These are phyloP conservation scores for Euphorbia tirucalli DNA, from an alignment of 345 rosid genomes.

Conservation along the genomic window DNA sequence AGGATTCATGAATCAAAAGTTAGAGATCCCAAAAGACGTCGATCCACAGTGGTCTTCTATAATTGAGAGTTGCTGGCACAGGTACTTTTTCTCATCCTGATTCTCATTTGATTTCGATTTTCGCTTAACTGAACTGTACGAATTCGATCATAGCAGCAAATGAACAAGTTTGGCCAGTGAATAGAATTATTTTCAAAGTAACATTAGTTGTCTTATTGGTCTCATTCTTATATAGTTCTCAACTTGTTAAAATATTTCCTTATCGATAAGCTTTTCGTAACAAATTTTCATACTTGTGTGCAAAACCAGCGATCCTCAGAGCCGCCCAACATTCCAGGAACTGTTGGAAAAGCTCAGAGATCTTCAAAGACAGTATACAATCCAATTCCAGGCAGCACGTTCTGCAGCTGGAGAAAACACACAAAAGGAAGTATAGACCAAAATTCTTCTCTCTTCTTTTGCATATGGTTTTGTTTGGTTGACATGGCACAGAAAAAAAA, in stretches of 20 bases:
- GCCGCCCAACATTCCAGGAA: constrained; percentile 85
- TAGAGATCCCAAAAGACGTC: constrained; percentile 75
- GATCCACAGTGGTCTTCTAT: constrained; percentile 83
- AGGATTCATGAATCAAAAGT: constrained; percentile 92
- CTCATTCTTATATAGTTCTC: neutral
- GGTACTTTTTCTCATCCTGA: constrained; percentile 38
- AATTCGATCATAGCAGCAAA: neutral
- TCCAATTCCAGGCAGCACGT: constrained; percentile 74
- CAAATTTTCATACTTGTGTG: constrained; percentile 13
- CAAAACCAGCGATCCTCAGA: constrained; percentile 59
- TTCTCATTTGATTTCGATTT: constrained; percentile 2
- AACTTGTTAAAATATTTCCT: neutral
- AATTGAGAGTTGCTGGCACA: constrained; percentile 93
- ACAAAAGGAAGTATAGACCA: constrained; percentile 41
- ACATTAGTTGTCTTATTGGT: no score
- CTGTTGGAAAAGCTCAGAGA: constrained; percentile 77
- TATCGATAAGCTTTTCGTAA: constrained; percentile 5
- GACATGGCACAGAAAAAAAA: neutral
- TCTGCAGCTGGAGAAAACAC: constrained; percentile 38
- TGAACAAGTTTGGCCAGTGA: no score
- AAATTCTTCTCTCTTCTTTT: neutral
- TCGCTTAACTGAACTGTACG: neutral
- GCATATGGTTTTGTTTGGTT: neutral
- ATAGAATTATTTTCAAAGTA: no score
- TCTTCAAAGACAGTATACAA: constrained; percentile 57